phyloP scores from a whole-genome alignment of 1,139 yeast species.

The Suzukiozyma palmioleophila region DNA sequence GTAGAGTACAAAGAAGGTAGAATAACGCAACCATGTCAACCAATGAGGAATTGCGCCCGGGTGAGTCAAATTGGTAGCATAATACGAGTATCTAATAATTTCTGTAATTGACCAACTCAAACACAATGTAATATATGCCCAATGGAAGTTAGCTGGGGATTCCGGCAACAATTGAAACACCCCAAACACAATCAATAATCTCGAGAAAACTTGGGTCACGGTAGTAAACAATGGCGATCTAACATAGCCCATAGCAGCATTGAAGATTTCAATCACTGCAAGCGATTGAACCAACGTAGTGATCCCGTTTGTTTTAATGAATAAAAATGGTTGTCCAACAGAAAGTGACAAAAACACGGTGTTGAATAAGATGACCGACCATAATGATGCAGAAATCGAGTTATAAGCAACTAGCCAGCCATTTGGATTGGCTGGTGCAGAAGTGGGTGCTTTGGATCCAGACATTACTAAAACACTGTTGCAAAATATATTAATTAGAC shows the following conservation, averaged over 20 bases:
- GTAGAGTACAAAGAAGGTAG: conserved; percentile 74
- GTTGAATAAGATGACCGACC: conserved; percentile 43
- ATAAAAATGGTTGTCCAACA: conserved; percentile 57
- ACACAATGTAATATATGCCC: conserved; percentile 62
- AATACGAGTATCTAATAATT: conserved; percentile 80
- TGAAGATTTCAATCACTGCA: conserved; percentile 78
- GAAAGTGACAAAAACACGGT: conserved; percentile 30
- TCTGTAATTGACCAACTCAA: conserved; percentile 92
- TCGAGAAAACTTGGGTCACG: conserved; percentile 77
- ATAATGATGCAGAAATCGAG: conserved; percentile 41
- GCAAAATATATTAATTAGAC: not conserved
- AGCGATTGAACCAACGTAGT: conserved; percentile 73
- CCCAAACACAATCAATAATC: conserved; percentile 81
- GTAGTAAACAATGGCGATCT: conserved; percentile 84
- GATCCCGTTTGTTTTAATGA: conserved; percentile 53
- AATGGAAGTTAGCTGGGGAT: conserved; percentile 56
- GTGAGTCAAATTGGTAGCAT: conserved; percentile 60
- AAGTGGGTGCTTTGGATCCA: conserved; percentile 2
- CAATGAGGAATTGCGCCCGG: conserved; percentile 55
- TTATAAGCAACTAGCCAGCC: conserved; percentile 43
- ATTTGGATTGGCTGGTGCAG: conserved; percentile 21
- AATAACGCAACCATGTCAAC: conserved; percentile 75
- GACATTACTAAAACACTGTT: conserved; percentile 3
- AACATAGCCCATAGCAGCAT: conserved; percentile 74
- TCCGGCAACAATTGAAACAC: conserved; percentile 70